Evolutionary conservation across 306 rosid species (phyloP), one percentile per base, ranked within the genome.

Genomic region (Casuarina glauca): DNA sequence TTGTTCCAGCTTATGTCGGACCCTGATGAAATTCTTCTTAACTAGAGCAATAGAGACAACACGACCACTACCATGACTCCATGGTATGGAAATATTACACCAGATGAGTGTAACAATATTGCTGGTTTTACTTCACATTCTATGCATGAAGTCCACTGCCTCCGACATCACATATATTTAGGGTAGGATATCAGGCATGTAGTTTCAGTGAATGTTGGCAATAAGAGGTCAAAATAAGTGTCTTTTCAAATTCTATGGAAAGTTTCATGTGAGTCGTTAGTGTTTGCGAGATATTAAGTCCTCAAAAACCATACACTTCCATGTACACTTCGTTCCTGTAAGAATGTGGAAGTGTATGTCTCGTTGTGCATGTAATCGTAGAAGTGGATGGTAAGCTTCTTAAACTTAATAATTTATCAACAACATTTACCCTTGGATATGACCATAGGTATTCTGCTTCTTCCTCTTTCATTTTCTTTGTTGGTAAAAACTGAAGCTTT

Each of bases 401-500:
- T 62, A 62, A 62, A 36, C 36, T 32, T 0, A n/a, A 7, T 13
- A 12, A 36, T 36, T 58, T 62, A 62, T 62, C 69, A 0, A 1
- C 44, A 35, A 62, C 57, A 4, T 52, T 19, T 52, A 62, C 17
- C 0, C 17, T 36, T 36, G 32, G 32, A 26, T 26, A 26, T 26
- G 32, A 26, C 32, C 32, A 26, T 26, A 26, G 32, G 32, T 0
- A 26, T 26, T 26, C 32, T 26, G 32, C 11, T 36, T 43, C 78
- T 62, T 9, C 32, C 32, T 26, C 32, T 26, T 1, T 26, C 32
- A 43, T 64, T 6, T 64, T 38, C 5, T 10, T 3, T 3, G 16
- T 13, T 55, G 67, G 10, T 15, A 19, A 58, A 52, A 35, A 26
- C 73, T 57, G 76, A 76, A 80, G 52, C 69, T 79, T 54, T 19